Conservation (phyloP, 2,329 filamentous ascomycete genomes). For the Magnaporthiopsis incrustans region DNA sequence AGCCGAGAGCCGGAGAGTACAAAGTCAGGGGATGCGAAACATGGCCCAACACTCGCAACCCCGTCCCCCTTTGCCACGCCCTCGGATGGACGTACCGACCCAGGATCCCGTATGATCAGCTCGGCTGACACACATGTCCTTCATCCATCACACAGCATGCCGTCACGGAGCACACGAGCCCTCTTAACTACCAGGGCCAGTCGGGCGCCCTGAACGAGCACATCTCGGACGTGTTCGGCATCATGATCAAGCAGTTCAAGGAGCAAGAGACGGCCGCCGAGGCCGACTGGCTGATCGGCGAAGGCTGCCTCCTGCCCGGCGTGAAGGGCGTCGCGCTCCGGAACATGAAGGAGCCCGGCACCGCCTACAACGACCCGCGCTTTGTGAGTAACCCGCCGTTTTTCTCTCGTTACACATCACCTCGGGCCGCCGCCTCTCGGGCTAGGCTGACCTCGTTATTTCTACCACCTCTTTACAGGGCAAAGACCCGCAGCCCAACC, state of each 20-base stretch:
- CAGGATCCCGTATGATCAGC: background rate
- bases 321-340: slow-evolving; percentile 44
- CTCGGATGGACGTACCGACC: too few species aligned
- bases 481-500: slow-evolving; percentile 43
- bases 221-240: slow-evolving; percentile 47
- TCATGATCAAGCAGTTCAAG: slow-evolving; percentile 47
- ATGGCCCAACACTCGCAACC: background rate
- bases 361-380: slow-evolving; percentile 42
- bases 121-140: background rate
- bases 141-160: slow-evolving; percentile 29
- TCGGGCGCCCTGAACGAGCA: slow-evolving; percentile 50
- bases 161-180: slow-evolving; percentile 40
- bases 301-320: slow-evolving; percentile 41
- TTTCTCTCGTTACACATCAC: background rate
- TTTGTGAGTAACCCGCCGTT: slow-evolving; percentile 27
- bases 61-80: too few species aligned
- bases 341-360: slow-evolving; percentile 46
- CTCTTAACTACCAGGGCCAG: slow-evolving; percentile 42
- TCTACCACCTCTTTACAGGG: slow-evolving; percentile 24
- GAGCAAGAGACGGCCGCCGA: slow-evolving; percentile 34
- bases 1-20: background rate
- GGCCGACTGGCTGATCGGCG: slow-evolving; percentile 48
- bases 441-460: background rate
- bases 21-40: background rate
- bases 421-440: too few species aligned